Conservation (phyloP, 768 basidiomycete genomes). For the Calocera viscosa region DNA sequence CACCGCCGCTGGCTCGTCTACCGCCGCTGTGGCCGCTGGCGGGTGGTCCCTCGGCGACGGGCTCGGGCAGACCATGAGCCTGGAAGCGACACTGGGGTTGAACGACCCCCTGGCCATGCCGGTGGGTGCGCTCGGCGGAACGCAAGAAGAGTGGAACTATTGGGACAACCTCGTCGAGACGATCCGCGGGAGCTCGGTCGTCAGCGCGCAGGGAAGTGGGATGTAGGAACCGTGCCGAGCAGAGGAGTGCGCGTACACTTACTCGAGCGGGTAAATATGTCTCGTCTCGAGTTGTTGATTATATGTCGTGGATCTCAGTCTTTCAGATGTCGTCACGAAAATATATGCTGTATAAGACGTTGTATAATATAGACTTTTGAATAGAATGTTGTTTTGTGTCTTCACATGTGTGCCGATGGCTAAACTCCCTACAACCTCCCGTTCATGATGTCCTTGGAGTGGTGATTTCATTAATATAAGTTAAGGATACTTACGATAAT, state of each 20-base stretch:
- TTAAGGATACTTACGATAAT: no score
- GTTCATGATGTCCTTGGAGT: no score
- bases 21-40: not conserved
- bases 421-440: no score
- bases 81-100: not conserved
- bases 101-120: constrained; percentile 1
- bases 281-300: not conserved
- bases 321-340: not conserved
- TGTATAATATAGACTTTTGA: not conserved
- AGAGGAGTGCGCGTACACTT: not conserved
- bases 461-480: no score
- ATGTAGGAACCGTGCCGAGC: not conserved
- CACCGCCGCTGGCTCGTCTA: constrained; percentile 38
- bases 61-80: constrained; percentile 20
- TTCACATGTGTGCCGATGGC: no score
- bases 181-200: constrained; percentile 10
- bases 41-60: constrained; percentile 5
- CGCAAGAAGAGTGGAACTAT: constrained; percentile 55
- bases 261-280: no score
- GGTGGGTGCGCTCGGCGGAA: constrained; percentile 1
- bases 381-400: not conserved
- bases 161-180: constrained; percentile 57
- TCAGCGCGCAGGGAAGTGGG: constrained; percentile 4
- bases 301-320: not conserved
- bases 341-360: constrained; percentile 2